Evolutionary conservation across 331 rosid genomes (phyloP), one percentile per base, ranked within the genome.

Genomic region (Pyracantha coccinea): DNA sequence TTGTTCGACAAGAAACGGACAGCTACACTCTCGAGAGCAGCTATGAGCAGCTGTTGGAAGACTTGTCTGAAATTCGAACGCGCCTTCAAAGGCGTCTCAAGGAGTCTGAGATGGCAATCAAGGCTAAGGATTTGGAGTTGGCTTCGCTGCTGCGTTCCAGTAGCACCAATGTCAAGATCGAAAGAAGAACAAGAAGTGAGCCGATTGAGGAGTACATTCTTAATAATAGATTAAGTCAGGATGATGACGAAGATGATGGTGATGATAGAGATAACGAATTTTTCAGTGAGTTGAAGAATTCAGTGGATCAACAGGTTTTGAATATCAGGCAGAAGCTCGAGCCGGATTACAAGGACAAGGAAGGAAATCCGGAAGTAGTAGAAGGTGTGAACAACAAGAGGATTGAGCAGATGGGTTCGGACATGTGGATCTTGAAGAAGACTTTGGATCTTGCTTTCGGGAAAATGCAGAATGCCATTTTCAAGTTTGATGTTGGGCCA

Each of bases 321-420:
- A 82, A 85, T 53, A 80, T 92, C 25, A 74, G 78, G 53, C 89
- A 86, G 80, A 89, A 73, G 66, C 79, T 79, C 21, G 92, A 88
- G 71, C 86, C 87, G 38, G 86, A 83, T 44, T 54, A 61, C 23
- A 33, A 61, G 27, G 84, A 66, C 28, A 83, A 79, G 72, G 81
- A 63, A 47, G 69, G 72, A 50, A 67, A 53, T 24, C 75, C 21
- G 21, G 69, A 66, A 28, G 87, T 75, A 0, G 68, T 82, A 27
- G 77, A 71, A 32, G 89, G 82, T 3, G 67, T 82, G 75, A 90
- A 82, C 41, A 81, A 47, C 16, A 71, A 77, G 70, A 88, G 83
- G 82, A 73, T 90, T 69, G 97, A 92, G 63, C 89, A 89, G 80
- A 85, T 95, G 91, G 97, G 92, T 19, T 89, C 89, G 0, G 99